Conservation (phyloP, 73 alveolate genomes). For the Durusdinium trenchii region DNA sequence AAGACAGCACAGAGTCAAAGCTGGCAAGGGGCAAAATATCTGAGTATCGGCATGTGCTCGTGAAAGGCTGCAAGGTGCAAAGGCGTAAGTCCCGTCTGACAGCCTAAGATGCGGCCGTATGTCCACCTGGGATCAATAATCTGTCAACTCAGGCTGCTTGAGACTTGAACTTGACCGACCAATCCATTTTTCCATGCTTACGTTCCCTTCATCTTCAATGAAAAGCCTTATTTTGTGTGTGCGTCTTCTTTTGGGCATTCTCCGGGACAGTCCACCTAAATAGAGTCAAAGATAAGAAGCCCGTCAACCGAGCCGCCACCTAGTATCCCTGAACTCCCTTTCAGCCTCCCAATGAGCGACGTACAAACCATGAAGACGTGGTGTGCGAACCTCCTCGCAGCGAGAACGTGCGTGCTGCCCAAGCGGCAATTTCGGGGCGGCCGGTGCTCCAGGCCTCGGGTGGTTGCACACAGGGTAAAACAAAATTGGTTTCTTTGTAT, state of each 20-base stretch:
- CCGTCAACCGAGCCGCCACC: no score
- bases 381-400: no score
- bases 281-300: no score
- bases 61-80: conserved; percentile 39
- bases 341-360: not conserved
- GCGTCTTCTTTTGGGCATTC: no score
- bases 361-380: not conserved
- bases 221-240: no score
- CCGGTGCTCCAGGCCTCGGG: conserved; percentile 36
- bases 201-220: not conserved
- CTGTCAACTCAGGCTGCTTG: not conserved
- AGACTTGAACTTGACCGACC: not conserved
- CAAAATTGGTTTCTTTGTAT: no score
- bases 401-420: no score
- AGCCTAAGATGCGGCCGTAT: not conserved
- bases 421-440: conserved; percentile 31
- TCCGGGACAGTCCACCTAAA: no score
- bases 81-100: conserved; percentile 22
- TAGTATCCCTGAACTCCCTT: not conserved
- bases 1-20: not conserved
- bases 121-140: not conserved
- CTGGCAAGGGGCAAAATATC: not conserved
- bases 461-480: not conserved
- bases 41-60: conserved; percentile 22
- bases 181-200: not conserved